phyloP scores from a whole-genome alignment of 495 filamentous ascomycete genomes.

The Penicillium malachiteum region DNA sequence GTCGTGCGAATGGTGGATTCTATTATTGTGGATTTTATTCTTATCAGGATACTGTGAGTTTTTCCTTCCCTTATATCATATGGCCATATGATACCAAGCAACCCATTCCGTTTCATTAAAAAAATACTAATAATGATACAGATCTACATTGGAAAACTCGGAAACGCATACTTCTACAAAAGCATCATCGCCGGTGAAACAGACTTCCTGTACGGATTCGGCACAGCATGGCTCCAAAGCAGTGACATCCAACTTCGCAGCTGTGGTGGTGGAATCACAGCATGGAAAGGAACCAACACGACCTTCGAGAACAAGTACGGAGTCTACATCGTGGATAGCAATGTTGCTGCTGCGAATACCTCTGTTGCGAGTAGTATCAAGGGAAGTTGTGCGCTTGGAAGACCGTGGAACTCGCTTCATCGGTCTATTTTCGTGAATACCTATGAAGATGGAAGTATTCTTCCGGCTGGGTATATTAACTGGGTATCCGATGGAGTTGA shows the following conservation, averaged over 20 bases:
- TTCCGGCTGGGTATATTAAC: slow-evolving; percentile 51
- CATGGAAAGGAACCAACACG: slow-evolving; percentile 66
- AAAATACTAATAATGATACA: slow-evolving; percentile 11
- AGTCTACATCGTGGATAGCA: slow-evolving; percentile 55
- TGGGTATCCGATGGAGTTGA: slow-evolving; percentile 44
- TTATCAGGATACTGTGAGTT: slow-evolving; percentile 57
- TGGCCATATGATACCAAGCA: too few species aligned
- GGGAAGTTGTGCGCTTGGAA: slow-evolving; percentile 54
- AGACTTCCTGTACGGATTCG: slow-evolving; percentile 58
- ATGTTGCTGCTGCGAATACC: slow-evolving; percentile 49
- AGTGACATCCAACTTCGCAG: slow-evolving; percentile 46
- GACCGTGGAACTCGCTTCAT: slow-evolving; percentile 58
- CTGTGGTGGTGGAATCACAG: slow-evolving; percentile 63
- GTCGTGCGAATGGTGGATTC: slow-evolving; percentile 58
- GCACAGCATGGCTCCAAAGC: slow-evolving; percentile 49
- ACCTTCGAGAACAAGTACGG: slow-evolving; percentile 63
- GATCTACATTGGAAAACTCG: slow-evolving; percentile 61
- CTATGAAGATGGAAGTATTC: slow-evolving; percentile 53
- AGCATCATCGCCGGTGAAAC: slow-evolving; percentile 58
- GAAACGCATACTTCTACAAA: slow-evolving; percentile 57
- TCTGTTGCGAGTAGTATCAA: slow-evolving; percentile 45
- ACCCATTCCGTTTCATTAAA: too few species aligned
- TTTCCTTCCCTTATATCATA: too few species aligned
- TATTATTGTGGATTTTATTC: slow-evolving; percentile 58
- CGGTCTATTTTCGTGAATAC: slow-evolving; percentile 52